Base-by-base conservation (phyloP, 2,329 filamentous ascomycete genomes). In the Catunica adiposa region DNA sequence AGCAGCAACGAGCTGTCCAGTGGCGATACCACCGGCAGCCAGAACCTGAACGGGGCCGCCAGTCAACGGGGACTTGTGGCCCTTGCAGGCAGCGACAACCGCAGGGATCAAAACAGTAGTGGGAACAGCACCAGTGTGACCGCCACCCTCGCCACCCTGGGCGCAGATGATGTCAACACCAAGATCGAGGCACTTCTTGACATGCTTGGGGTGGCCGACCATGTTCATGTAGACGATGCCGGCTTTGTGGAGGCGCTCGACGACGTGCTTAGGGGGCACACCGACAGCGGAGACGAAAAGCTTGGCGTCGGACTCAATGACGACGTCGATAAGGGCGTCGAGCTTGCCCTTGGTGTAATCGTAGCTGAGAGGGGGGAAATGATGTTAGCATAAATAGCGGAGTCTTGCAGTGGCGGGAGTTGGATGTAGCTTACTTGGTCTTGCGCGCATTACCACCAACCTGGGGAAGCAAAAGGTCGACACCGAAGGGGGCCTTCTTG, bases 291-390 rank as follows among this genome's bases (percentile, higher is more conserved):
- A 96, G 64, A 98, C 92, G 73, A 98, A 98, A 59, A 98, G 81
- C 70, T 82, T 89, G 59, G 89, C 86, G 62, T 87, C 87, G 56
- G 83, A 87, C 66, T 94, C 84, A 73, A 98, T 95, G 72, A 96
- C 83, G 66, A 96, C 89, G 68, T 89, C 83, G 68, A 94, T 71
- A 57, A 98, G 81, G 69, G 90, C 86, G 69, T 86, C 77, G 60
- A 98, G 86, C 75, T 97, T 97, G 69, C 92, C 92, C 77, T 98
- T 97, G 66, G 92, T 98, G 77, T 98, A 98, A 73, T 98, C 92
- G 72, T 97, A 95, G 80, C 90, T 96, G 65, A 6, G n/a, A 15
- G 31, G 51, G 20, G 38, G 59, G 54, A 54, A 54, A 56, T 54
- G 50, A 63, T 62, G 61, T 54, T 26, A 55, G 54, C n/a, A 17